Base-by-base conservation (phyloP, 116 monocot species). In the Phalaenopsis hybrid region DNA sequence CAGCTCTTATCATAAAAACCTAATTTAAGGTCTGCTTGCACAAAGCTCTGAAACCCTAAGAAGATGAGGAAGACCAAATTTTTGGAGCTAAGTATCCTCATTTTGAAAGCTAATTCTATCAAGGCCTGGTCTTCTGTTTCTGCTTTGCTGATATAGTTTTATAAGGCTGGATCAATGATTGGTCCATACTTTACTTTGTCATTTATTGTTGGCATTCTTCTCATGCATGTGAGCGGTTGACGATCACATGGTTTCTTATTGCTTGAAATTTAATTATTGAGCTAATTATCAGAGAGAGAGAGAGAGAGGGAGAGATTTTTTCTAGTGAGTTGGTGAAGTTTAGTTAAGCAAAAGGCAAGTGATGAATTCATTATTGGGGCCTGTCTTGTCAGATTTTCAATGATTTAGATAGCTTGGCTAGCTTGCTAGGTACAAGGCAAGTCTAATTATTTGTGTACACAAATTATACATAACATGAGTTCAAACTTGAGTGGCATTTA, bases 1-100 rank as follows among this genome's bases (percentile, higher is more conserved):
- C 95, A 95, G 44, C 86, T 91, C 6, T 86, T 78, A 52, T 59
- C 70, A 48, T 95, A 95, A 78, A 91, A 95, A 0, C 90, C 95
- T 44, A 91, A 76, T 43, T 85, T 79, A 18, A 95, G 86, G 59
- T 90, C 70, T 12, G 70, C 28, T 21, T 21, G 8, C 1, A 21
- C 28, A 31, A 5, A 70, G 70, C 70, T 31, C 33, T 34, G 34
- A 12, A 70, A 33, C 70, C 18, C 33, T 33, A 70, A 13, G 12
- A 70, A 34, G 11, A 34, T 4, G 13, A 28, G 23, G 28, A 70
- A 12, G 9, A 70, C 0, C 15, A 70, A 13, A 0, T 21, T 21
- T 5, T 34, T 70, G 12, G 11, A 33, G 70, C 70, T 34, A 11
- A 61, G 61, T 1, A 2, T 70, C 34, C 12, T 13, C 70, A n/a